Base-by-base conservation (phyloP, 169 alveolate species). In the Babesia caballi region DNA sequence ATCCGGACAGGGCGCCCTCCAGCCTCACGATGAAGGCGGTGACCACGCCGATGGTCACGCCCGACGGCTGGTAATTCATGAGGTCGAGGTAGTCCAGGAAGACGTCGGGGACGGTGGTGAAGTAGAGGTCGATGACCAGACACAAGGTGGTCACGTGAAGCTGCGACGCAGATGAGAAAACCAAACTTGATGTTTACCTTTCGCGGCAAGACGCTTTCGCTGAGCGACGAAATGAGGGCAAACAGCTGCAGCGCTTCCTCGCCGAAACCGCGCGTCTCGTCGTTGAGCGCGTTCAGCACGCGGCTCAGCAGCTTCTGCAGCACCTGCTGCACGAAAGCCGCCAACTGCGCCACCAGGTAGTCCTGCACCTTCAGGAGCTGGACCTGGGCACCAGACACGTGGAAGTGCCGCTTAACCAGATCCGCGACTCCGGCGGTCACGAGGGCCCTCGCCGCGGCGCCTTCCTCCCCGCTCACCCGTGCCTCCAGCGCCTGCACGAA, bases 291-390 rank as follows among this genome's bases (percentile, higher is more conserved):
- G 42, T 54, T 61, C 51, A 67, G 35, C 49, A 56, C 44, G 33
- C 66, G 25, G 42, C 54, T 46, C 21, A 78, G 28, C 6, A 78
- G 44, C 52, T 57, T 78, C 57, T 78, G 87, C 32, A 61, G 54
- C 12, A 42, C 63, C 63, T 78, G 87, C 70, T 78, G 87, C 15
- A 52, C 23, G 35, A 78, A 59, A 4, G 87, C 82, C 19, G 63
- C 32, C 4, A 78, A 15, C 52, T 78, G 87, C 6, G 74, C 42
- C 27, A 68, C n/a, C 27, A 78, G 60, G 60, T 67, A 66, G 47
- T 78, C 82, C 61, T 78, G 75, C 27, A 78, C 25, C 65, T 78
- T 68, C 38, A 66, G 23, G 17, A 78, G 47, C 27, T 73, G 52
- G 23, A 70, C 53, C 17, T 59, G 60, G 1, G 35, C 14, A 1